Evolutionary conservation across 495 filamentous ascomycete genomes (phyloP), one percentile per base, ranked within the genome.

Genomic region (Thermochaetoides thermophila): DNA sequence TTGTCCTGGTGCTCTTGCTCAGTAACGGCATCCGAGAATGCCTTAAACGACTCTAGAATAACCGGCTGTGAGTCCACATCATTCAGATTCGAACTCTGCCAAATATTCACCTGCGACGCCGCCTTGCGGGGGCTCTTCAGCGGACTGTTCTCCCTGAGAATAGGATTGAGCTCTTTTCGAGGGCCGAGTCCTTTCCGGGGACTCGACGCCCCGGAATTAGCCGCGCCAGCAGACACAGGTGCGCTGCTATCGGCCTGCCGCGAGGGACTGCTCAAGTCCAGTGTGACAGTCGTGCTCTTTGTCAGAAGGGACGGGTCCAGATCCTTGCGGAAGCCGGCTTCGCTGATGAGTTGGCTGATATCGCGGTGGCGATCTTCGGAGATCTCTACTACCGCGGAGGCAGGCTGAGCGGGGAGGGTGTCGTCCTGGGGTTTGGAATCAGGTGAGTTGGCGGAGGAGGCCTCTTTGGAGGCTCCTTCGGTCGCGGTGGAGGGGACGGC

Each of bases 211-310:
- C n/a, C n/a, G n/a, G n/a, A n/a, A n/a, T n/a, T n/a, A n/a, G n/a
- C n/a, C n/a, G n/a, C n/a, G n/a, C n/a, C n/a, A n/a, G n/a, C n/a
- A n/a, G n/a, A n/a, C n/a, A n/a, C n/a, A n/a, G n/a, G n/a, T n/a
- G n/a, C n/a, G n/a, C n/a, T n/a, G n/a, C n/a, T n/a, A 24, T 45
- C 35, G 12, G 48, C 32, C 20, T 55, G 52, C 12, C 36, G 42
- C 4, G 53, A 53, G 0, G 53, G 50, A 32, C 49, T 57, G 35
- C 40, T 48, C 18, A 46, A 16, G 17, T 48, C 37, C 3, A 29
- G 33, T 14, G 12, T 12, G 8, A 27, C 17, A 7, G 35, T 35
- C 9, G 34, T 17, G n/a, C n/a, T n/a, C n/a, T n/a, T n/a, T n/a
- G n/a, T n/a, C 25, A 16, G 29, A 10, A 49, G 22, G 2, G 45